A percentile compares a stretch with the other conserved stretches of the same genome.
These are phyloP conservation scores for Diaporthe helianthi DNA, from an alignment of 2,329 filamentous ascomycete genomes.

Conservation along the genomic window DNA sequence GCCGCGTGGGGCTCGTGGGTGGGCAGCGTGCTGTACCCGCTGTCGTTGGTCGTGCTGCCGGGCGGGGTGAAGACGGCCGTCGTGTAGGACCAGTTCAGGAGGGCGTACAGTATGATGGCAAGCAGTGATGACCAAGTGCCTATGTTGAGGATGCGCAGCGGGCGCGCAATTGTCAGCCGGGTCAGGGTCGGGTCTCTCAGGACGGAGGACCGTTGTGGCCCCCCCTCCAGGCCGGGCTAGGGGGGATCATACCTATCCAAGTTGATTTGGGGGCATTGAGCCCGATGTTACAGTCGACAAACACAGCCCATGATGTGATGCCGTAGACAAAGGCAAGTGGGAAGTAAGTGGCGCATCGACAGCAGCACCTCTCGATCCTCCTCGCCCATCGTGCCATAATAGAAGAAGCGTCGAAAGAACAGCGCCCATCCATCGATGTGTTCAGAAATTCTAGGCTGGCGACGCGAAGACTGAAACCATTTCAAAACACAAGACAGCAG, in stretches of 20 bases:
- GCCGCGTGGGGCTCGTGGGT: conserved; percentile 64
- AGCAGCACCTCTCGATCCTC: conserved; percentile 83
- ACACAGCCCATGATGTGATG: conserved; percentile 92
- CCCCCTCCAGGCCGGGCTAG: background rate
- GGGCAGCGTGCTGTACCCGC: conserved; percentile 82
- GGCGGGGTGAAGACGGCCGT: conserved; percentile 92
- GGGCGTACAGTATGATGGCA: conserved; percentile 74
- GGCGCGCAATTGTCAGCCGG: conserved; percentile 36
- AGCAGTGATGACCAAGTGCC: conserved; percentile 64
- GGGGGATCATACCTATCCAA: conserved; percentile 62
- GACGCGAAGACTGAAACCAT: conserved; percentile 5
- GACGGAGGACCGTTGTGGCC: background rate
- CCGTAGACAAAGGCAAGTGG: conserved; percentile 90
- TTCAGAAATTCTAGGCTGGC: conserved; percentile 12
- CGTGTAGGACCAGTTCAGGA: conserved; percentile 90
- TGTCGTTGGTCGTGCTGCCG: conserved; percentile 70
- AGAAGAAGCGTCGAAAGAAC: conserved; percentile 44
- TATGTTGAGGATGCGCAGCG: conserved; percentile 41
- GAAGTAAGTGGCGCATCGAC: conserved; percentile 78
- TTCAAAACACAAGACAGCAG: background rate
- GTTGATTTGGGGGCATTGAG: conserved; percentile 57
- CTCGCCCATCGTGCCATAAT: conserved; percentile 69
- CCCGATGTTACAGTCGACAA: conserved; percentile 80
- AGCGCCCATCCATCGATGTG: conserved; percentile 34
- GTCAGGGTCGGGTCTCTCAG: conserved; percentile 2